Base-by-base conservation (phyloP, 2,329 filamentous ascomycete species). In the Aureobasidium namibiae region DNA sequence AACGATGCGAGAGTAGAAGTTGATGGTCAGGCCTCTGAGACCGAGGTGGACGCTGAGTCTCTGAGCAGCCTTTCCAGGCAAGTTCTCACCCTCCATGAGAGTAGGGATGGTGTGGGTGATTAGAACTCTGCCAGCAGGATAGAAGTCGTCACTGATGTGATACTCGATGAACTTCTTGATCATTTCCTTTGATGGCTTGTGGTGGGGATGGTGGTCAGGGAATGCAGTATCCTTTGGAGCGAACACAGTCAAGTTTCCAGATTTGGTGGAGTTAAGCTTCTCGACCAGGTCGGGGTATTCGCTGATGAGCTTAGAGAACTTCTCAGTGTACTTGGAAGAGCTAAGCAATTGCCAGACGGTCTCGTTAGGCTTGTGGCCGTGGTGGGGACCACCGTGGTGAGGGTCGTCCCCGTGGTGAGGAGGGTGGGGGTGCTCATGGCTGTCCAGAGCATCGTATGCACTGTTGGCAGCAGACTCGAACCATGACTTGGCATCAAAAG, bases 271-370 rank as follows among this genome's bases (percentile, higher is more conserved):
- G 74, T 95, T 94, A 29, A 96, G 81, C 3, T 85, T 71, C 57
- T 87, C 72, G 36, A 92, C 84, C 0, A 96, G 76, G 56, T 89
- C 83, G 1, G 85, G 80, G 69, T 88, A 85, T 62, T 90, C 80
- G 62, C 87, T 80, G 65, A 96, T 81, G n/a, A 91, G 76, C 68
- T 87, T 82, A 29, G 87, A 84, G 45, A 96, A 86, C 71, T 86
- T 88, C 50, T 83, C 88, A 1, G 89, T 92, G 73, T 89, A 82
- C 67, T 91, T 88, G 75, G 82, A 87, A 66, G 81, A 76, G n/a
- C 82, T 77, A 71, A 96, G 89, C 61, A 92, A 75, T 72, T 95
- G 78, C 73, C 92, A 95, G 45, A 95, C 82, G 21, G 90, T 95
- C 68, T 80, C 74, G 68, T 90, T 87, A 6, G 82, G 77, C 62